Percentiles rank a stretch among this genome's conserved stretches.
These are phyloP conservation scores for Flammula alnicola DNA, from an alignment of 1,284 basidiomycete genomes.

Conservation along the genomic window DNA sequence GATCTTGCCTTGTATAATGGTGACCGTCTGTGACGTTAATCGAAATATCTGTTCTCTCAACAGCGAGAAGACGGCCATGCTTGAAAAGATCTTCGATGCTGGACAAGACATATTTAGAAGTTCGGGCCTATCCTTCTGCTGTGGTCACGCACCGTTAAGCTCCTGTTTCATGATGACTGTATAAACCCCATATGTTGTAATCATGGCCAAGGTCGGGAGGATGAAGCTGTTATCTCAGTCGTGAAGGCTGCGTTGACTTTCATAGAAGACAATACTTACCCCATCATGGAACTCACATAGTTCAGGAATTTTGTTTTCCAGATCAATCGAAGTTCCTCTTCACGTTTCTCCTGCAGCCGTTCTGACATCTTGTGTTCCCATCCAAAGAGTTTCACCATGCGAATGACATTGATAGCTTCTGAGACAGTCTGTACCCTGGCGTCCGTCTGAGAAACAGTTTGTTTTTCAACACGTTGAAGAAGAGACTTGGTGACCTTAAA, in stretches of 20 bases:
- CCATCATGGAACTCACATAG: constrained; percentile 4
- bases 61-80: constrained; percentile 30
- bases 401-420: constrained; percentile 39
- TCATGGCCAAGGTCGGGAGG: constrained; percentile 68
- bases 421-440: constrained; percentile 51
- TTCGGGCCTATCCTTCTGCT: too few species aligned
- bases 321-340: constrained; percentile 57
- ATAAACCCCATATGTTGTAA: constrained; percentile 66
- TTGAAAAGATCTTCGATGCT: constrained; percentile 27
- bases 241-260: constrained; percentile 40
- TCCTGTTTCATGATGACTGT: constrained; percentile 44
- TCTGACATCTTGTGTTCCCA: constrained; percentile 64
- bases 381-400: constrained; percentile 55
- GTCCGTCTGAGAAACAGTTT: constrained; percentile 34
- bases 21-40: constrained; percentile 8
- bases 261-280: background rate
- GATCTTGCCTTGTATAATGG: background rate
- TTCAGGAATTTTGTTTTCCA: constrained; percentile 42
- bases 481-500: constrained; percentile 35
- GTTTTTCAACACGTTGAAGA: constrained; percentile 44
- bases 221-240: constrained; percentile 44
- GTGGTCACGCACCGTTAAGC: constrained; percentile 23
- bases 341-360: constrained; percentile 53
- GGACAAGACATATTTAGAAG: background rate
- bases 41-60: constrained; percentile 23